Percentiles rank a stretch among this genome's conserved stretches.
Evolutionary conservation across 1,284 basidiomycete species (phyloP).

Genomic region (Gomphus sp.): DNA sequence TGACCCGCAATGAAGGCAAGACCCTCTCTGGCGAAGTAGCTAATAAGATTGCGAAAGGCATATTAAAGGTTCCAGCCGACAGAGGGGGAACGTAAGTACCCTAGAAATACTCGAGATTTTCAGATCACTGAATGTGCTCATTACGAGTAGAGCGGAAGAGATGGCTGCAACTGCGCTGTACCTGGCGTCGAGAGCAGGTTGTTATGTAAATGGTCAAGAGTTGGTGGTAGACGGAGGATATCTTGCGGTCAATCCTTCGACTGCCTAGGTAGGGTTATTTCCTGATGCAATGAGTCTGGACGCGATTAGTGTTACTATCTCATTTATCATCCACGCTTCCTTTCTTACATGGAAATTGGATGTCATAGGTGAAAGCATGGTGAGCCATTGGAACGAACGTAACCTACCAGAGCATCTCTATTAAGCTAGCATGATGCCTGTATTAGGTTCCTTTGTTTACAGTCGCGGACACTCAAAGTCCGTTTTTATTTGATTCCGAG

Average conservation of each 20-base stretch:
- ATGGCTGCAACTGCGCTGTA: conserved; percentile 69
- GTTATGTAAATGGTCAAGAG: conserved; percentile 67
- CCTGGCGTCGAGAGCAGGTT: conserved; percentile 59
- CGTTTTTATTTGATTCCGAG: no score
- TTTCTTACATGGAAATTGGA: no score
- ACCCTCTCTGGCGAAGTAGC: conserved; percentile 27
- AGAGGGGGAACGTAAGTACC: conserved; percentile 25
- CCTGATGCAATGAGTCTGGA: no score
- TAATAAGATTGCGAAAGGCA: conserved; percentile 44
- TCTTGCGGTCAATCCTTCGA: conserved; percentile 59
- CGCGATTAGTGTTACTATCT: no score
- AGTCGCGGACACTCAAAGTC: no score
- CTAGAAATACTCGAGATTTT: neutral
- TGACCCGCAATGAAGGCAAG: conserved; percentile 48
- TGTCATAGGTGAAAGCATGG: no score
- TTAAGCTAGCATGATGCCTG: no score
- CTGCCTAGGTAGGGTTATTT: neutral
- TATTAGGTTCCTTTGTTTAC: no score
- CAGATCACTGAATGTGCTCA: neutral
- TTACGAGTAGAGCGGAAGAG: conserved; percentile 43
- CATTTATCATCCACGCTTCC: no score
- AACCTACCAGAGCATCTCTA: no score
- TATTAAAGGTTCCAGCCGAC: conserved; percentile 49
- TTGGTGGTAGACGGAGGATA: conserved; percentile 67
- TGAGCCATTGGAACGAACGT: no score